phyloP scores from a whole-genome alignment of 495 filamentous ascomycete genomes.

The Glutinoglossum americanum region DNA sequence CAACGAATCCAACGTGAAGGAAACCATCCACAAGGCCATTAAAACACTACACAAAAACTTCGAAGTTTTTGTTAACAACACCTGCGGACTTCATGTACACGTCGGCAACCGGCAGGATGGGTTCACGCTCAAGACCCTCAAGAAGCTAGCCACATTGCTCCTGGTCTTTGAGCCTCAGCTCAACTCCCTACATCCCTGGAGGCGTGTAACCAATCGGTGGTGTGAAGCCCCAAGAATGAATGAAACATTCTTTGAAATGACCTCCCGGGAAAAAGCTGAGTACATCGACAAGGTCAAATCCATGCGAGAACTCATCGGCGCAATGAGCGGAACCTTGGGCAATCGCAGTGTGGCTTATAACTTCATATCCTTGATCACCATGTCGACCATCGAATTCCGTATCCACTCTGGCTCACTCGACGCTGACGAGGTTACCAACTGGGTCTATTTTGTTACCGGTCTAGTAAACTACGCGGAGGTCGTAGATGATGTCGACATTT shows the following conservation, averaged over 20 bases:
- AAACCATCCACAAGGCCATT: not conserved
- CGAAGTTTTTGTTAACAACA: slow-evolving; percentile 15
- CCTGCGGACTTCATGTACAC: slow-evolving; percentile 20
- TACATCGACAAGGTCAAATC: not conserved
- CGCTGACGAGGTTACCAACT: slow-evolving; percentile 11
- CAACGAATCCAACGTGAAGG: not conserved
- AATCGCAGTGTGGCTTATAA: not conserved
- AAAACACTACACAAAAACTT: slow-evolving; percentile 12
- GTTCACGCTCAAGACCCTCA: slow-evolving; percentile 12
- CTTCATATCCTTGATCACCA: not conserved
- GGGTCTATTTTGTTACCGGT: slow-evolving; percentile 15
- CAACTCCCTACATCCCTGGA: slow-evolving; percentile 15
- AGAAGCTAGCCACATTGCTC: slow-evolving; percentile 17
- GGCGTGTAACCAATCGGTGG: not conserved
- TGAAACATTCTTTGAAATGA: not conserved
- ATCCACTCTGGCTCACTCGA: slow-evolving; percentile 20
- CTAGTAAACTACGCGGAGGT: slow-evolving; percentile 12
- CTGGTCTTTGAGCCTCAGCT: slow-evolving; percentile 20
- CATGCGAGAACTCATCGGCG: not conserved
- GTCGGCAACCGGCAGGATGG: slow-evolving; percentile 14
- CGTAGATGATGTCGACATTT: not conserved
- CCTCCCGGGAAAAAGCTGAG: not conserved
- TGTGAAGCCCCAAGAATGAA: not conserved
- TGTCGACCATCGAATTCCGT: slow-evolving; percentile 22
- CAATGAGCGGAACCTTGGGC: not conserved